phyloP scores from a whole-genome alignment of 75 land plant species.

The Cunninghamia lanceolata region DNA sequence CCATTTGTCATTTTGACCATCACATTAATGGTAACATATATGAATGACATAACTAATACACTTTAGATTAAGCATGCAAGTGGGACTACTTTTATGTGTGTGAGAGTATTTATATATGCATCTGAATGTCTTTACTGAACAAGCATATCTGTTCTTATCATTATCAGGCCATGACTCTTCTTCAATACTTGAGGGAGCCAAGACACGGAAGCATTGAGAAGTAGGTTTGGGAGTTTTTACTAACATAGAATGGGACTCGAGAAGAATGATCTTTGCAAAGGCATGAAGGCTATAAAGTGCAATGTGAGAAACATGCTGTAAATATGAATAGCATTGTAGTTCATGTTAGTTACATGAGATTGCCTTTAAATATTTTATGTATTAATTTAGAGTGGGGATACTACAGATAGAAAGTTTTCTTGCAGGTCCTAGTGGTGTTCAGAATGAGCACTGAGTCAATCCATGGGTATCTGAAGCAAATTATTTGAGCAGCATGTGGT shows the following conservation, averaged over 20 bases:
- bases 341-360: not conserved
- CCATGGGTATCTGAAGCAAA: not conserved
- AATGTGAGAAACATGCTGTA: conserved; percentile 7
- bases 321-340: conserved; percentile 10
- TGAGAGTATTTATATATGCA: not conserved
- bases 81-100: not conserved
- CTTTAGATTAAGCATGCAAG: not conserved
- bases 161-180: not conserved
- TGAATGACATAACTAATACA: not conserved
- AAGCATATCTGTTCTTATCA: not conserved
- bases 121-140: not conserved
- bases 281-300: not conserved
- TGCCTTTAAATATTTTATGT: not conserved
- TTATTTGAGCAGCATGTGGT: not conserved
- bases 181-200: conserved; percentile 6
- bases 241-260: not conserved
- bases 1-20: not conserved
- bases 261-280: not conserved
- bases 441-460: not conserved
- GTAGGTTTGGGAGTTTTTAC: not conserved
- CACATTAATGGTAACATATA: not conserved
- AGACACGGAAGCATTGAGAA: not conserved
- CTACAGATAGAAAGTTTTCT: not conserved
- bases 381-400: not conserved
- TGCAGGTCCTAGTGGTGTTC: not conserved